Evolutionary conservation across 257 asterid species (phyloP).

Genomic region (Scutellaria barbata): DNA sequence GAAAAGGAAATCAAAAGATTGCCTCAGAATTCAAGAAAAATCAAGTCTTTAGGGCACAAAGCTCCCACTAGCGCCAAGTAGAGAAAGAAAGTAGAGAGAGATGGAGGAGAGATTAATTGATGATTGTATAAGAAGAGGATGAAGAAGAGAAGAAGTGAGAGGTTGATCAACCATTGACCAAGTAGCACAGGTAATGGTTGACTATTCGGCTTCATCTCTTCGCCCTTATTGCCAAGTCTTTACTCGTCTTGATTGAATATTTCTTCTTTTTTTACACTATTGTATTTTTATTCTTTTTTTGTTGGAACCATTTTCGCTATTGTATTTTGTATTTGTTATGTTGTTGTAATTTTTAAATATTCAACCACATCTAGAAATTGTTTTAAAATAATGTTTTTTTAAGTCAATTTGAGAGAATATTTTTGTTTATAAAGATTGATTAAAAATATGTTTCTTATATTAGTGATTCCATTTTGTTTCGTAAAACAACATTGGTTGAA

Average conservation of each 20-base stretch:
- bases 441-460: too few species aligned
- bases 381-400: too few species aligned
- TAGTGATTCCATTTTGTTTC: too few species aligned
- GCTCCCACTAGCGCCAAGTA: conserved; percentile 18
- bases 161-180: conserved; percentile 43
- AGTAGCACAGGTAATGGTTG: conserved; percentile 40
- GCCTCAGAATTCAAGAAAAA: conserved; percentile 3
- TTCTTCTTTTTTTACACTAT: conserved; percentile 21
- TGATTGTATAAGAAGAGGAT: conserved; percentile 17
- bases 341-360: too few species aligned
- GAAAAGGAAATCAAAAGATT: conserved; percentile 22
- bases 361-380: too few species aligned
- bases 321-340: too few species aligned
- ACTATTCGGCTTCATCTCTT: conserved; percentile 32
- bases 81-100: conserved; percentile 23
- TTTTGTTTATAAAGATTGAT: too few species aligned
- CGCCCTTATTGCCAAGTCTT: conserved; percentile 40
- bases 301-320: too few species aligned
- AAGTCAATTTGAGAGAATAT: too few species aligned
- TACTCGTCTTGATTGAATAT: conserved; percentile 43
- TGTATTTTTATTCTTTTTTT: too few species aligned
- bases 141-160: conserved; percentile 1
- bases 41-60: conserved; percentile 11
- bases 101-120: background rate
- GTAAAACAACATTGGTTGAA: too few species aligned